Base-by-base conservation (phyloP, 108 stramenopile genomes). In the Skeletonema tropicum region DNA sequence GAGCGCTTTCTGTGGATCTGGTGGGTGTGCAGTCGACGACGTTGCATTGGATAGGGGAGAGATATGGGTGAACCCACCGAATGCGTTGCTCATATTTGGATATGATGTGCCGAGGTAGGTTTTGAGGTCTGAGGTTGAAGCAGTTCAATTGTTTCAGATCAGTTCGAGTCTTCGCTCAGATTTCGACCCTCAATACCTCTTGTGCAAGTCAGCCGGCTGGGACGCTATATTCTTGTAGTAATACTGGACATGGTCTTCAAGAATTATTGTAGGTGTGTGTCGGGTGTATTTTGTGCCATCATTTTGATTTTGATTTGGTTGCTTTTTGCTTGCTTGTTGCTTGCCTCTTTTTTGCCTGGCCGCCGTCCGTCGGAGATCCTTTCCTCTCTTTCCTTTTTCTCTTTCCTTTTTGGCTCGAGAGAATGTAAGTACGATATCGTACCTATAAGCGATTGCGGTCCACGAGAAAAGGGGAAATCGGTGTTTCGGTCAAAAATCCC, bases 31-130 rank as follows among this genome's bases (percentile, higher is more conserved):
- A 13, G 83, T 76, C 58, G 74, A 79, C 26, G 79, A 80, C 0
- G 72, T 68, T 33, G 73, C 68, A 57, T 67, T 79, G 31, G 90
- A 86, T 21, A 90, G 70, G 12, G 90, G 87, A 3, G 88, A 87
- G 62, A 77, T 85, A 49, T 87, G 86, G 35, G 76, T 70, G 78
- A 94, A 92, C 15, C 86, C 69, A 41, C 89, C 88, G 73, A 88
- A 90, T 52, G 84, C 82, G 59, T 84, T 90, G 41, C 82, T 26
- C 82, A 87, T 90, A 30, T 82, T 26, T 23, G 3, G 19, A 25
- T 55, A 25, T 55, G 52, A 23, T 23, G 9, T 41, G 48, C 48
- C 14, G 19, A 19, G 26, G 26, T 29, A 29, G 26, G 26, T 29
- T 29, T 29, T 29, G 26, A 19, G 52, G 23, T 55, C 7, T 55